A percentile compares a stretch with the other conserved stretches of the same genome.
These are phyloP conservation scores for Fusarium sp. DNA, from an alignment of 2,329 filamentous ascomycete species.

Conservation along the genomic window DNA sequence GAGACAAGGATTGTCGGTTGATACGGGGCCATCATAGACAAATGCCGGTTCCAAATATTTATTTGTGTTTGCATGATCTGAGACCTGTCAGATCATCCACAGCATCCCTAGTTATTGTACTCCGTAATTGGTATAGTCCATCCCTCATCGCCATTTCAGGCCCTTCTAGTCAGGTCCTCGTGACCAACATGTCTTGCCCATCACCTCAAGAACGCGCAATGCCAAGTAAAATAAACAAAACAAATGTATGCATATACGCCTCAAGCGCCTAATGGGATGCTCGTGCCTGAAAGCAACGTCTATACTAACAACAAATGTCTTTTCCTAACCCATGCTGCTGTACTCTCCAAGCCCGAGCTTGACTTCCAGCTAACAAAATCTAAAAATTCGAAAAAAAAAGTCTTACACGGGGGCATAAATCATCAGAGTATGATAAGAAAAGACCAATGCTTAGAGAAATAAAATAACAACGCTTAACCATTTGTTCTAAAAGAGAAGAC, in stretches of 20 bases:
- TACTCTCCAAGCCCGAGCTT: constrained; percentile 22
- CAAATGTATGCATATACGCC: constrained; percentile 1
- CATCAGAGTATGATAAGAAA: constrained; percentile 29
- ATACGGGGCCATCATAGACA: background rate
- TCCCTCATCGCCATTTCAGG: constrained; percentile 3
- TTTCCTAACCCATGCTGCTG: constrained; percentile 26
- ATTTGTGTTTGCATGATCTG: constrained; percentile 15
- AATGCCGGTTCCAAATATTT: background rate
- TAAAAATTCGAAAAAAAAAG: constrained; percentile 16
- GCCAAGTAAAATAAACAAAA: background rate
- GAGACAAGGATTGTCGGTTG: constrained; percentile 25
- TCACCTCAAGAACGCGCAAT: background rate
- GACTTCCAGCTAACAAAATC: constrained; percentile 24
- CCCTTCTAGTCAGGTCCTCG: background rate
- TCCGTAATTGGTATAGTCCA: background rate
- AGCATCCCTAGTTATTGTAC: background rate
- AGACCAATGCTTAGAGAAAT: background rate
- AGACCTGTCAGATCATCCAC: constrained; percentile 3
- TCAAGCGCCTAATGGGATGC: constrained; percentile 12
- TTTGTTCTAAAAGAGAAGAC: constrained; percentile 13
- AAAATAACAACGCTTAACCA: constrained; percentile 10
- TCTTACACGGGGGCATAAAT: constrained; percentile 20
- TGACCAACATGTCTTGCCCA: background rate
- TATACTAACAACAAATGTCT: constrained; percentile 8
- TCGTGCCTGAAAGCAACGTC: constrained; percentile 28